Evolutionary conservation across 1,284 basidiomycete genomes (phyloP).

Genomic region (Cryptococcus amylolentus): DNA sequence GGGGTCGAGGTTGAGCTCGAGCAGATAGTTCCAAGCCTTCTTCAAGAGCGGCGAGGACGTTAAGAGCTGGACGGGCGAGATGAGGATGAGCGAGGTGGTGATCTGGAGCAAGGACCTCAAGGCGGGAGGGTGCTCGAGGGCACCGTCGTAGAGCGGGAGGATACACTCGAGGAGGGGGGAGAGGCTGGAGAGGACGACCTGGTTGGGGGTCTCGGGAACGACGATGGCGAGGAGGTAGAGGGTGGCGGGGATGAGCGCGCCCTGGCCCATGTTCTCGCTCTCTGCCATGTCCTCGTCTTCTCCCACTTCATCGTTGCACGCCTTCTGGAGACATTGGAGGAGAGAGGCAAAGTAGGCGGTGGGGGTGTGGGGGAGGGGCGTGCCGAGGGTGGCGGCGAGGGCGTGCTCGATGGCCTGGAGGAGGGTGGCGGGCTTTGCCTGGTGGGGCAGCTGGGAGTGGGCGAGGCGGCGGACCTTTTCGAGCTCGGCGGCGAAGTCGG

Average conservation of each 20-base stretch:
- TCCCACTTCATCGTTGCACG: slow-evolving; percentile 40
- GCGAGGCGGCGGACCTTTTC: slow-evolving; percentile 86
- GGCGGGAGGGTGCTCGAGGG: slow-evolving; percentile 46
- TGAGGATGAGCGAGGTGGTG: slow-evolving; percentile 68
- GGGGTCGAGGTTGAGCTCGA: slow-evolving; percentile 79
- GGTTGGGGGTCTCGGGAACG: slow-evolving; percentile 64
- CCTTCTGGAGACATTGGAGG: slow-evolving; percentile 52
- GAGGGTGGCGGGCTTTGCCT: slow-evolving; percentile 85
- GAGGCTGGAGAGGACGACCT: slow-evolving; percentile 45
- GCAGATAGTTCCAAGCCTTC: slow-evolving; percentile 65
- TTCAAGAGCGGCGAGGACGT: slow-evolving; percentile 66
- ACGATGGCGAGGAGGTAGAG: slow-evolving; percentile 82
- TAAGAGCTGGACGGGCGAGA: slow-evolving; percentile 63
- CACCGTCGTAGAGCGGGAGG: slow-evolving; percentile 63
- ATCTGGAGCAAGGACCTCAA: slow-evolving; percentile 53
- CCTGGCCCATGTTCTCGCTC: slow-evolving; percentile 56
- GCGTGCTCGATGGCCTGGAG: slow-evolving; percentile 86
- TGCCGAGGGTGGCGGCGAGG: slow-evolving; percentile 52
- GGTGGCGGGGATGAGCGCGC: slow-evolving; percentile 77
- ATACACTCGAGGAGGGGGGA: slow-evolving; percentile 60
- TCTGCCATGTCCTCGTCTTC: slow-evolving; percentile 44
- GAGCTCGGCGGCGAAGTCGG: slow-evolving; percentile 53
- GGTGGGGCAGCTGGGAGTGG: slow-evolving; percentile 74
- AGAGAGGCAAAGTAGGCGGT: slow-evolving; percentile 88
- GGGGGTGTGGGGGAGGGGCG: slow-evolving; percentile 67